These are phyloP conservation scores for Coemansia javaensis DNA, from an alignment of 192 early-diverging fungal genomes.

Conservation along the genomic window DNA sequence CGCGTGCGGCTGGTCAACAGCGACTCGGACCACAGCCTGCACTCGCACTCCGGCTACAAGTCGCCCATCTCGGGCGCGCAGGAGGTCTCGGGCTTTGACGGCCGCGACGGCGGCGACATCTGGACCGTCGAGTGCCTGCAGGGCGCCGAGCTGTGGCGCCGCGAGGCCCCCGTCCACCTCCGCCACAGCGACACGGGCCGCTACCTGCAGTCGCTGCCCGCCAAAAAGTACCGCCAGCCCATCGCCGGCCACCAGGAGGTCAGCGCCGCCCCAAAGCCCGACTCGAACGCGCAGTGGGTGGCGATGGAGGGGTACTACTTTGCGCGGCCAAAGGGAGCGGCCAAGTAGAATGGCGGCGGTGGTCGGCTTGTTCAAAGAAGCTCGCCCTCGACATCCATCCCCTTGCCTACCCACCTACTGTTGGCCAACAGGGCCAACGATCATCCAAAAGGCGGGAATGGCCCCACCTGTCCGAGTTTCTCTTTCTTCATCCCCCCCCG, in stretches of 20 bases:
- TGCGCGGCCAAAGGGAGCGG: too few species aligned
- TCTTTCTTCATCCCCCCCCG: too few species aligned
- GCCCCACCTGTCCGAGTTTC: too few species aligned
- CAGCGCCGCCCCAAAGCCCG: conserved; percentile 29
- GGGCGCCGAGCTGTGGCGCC: conserved; percentile 12
- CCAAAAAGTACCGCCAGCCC: conserved; percentile 42
- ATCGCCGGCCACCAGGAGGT: conserved; percentile 47
- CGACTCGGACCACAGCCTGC: conserved; percentile 37
- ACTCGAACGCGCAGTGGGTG: conserved; percentile 43
- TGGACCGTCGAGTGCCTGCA: conserved; percentile 39
- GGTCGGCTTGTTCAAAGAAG: too few species aligned
- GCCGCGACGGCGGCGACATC: conserved; percentile 39
- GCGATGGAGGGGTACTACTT: conserved; percentile 43
- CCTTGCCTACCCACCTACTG: too few species aligned
- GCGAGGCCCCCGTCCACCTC: conserved; percentile 29
- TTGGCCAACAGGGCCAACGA: too few species aligned
- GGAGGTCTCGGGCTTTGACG: conserved; percentile 48
- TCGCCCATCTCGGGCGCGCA: conserved; percentile 44
- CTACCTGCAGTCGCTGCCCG: conserved; percentile 34
- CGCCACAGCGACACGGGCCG: conserved; percentile 27
- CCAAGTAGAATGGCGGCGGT: too few species aligned
- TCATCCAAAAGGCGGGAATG: too few species aligned
- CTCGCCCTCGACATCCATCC: too few species aligned
- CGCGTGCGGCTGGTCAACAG: conserved; percentile 35
- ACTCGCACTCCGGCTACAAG: conserved; percentile 36